These are phyloP conservation scores for Polymyxa betae DNA, from an alignment of 208 protist genomes.

Conservation along the genomic window DNA sequence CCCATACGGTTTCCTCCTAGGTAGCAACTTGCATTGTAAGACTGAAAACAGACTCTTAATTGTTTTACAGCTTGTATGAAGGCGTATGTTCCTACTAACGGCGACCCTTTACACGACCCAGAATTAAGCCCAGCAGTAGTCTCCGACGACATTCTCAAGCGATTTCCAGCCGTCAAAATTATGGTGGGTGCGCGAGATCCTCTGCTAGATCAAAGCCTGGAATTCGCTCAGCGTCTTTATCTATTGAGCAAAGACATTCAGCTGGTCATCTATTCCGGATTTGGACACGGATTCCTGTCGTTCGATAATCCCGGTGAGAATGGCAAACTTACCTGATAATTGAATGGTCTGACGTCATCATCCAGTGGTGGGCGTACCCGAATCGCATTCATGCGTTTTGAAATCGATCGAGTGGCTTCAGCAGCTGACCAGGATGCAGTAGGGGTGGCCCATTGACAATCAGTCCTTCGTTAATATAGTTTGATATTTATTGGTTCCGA, in stretches of 20 bases:
- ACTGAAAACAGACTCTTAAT: no score
- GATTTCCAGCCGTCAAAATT: neutral
- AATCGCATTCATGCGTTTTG: no score
- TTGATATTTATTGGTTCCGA: no score
- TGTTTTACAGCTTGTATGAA: neutral
- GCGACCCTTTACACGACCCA: neutral
- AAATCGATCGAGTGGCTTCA: no score
- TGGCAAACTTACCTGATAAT: no score
- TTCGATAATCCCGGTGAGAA: neutral
- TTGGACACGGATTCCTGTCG: conserved; percentile 3
- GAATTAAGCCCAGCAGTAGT: neutral
- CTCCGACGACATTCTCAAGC: conserved; percentile 4
- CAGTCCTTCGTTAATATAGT: no score
- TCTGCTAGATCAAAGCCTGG: neutral
- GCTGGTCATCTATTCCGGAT: neutral
- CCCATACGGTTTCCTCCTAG: neutral
- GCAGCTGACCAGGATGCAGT: no score
- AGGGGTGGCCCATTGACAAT: no score
- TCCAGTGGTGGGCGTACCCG: no score
- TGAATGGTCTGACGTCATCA: no score
- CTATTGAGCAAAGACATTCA: neutral
- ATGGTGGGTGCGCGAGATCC: neutral
- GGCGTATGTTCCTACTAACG: neutral
- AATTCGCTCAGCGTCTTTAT: neutral
- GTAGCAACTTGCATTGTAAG: no score